These are phyloP conservation scores for Clausena lansium DNA, from an alignment of 345 rosid species.

Conservation along the genomic window DNA sequence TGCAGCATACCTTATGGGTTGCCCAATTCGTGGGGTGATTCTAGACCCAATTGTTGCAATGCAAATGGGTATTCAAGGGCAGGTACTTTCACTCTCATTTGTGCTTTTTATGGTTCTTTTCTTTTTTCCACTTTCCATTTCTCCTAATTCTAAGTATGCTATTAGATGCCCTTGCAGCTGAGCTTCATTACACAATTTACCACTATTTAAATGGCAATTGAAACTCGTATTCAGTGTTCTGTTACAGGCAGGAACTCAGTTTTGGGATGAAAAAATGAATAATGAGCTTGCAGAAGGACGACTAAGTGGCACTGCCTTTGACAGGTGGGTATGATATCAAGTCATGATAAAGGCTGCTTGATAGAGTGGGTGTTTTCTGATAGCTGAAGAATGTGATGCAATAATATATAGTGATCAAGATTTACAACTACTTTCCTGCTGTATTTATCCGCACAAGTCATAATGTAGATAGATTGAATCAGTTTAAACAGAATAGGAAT, in stretches of 20 bases:
- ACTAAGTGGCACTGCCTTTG: slow-evolving; percentile 74
- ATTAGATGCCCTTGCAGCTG: not conserved
- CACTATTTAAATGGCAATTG: not conserved
- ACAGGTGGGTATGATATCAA: slow-evolving; percentile 47
- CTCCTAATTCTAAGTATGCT: not conserved
- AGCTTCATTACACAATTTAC: not conserved
- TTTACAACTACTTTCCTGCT: not conserved
- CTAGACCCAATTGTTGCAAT: slow-evolving; percentile 84
- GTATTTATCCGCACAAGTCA: not conserved
- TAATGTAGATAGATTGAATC: not conserved
- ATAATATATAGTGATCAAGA: not conserved
- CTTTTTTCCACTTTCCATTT: not conserved
- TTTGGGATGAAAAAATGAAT: slow-evolving; percentile 93
- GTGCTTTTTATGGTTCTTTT: not conserved
- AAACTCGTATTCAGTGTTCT: not conserved
- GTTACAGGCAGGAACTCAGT: slow-evolving; percentile 91
- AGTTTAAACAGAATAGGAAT: not conserved
- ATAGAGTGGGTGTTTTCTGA: not conserved
- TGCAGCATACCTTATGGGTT: slow-evolving; percentile 93
- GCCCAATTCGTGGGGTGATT: slow-evolving; percentile 94
- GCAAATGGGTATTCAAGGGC: slow-evolving; percentile 96
- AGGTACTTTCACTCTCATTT: slow-evolving; percentile 44
- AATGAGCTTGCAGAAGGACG: slow-evolving; percentile 81
- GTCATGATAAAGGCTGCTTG: not conserved
- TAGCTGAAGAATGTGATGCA: not conserved